phyloP scores from a whole-genome alignment of 306 rosid species.

The Trifolium subterraneum region DNA sequence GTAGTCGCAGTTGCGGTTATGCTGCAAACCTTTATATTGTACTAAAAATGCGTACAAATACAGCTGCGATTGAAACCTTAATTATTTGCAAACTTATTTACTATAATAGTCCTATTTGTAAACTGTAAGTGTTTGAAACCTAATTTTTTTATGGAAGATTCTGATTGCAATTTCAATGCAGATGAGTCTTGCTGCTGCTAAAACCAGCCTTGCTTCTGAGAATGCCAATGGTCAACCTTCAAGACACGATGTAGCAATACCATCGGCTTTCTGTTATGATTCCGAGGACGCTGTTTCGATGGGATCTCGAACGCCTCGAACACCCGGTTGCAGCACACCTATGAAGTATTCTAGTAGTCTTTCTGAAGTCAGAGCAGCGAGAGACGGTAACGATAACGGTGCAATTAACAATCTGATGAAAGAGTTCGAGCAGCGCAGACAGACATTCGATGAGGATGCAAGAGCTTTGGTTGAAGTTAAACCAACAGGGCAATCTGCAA shows the following conservation, averaged over 20 bases:
- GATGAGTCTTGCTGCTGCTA: conserved; percentile 89
- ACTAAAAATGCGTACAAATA: no score
- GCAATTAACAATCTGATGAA: conserved; percentile 55
- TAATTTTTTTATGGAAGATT: conserved; percentile 19
- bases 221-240: conserved; percentile 51
- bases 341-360: conserved; percentile 52
- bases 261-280: conserved; percentile 58
- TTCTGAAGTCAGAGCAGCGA: conserved; percentile 52
- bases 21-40: no score
- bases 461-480: conserved; percentile 62
- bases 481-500: conserved; percentile 55
- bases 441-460: conserved; percentile 70
- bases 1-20: no score
- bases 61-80: no score
- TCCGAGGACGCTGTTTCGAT: conserved; percentile 76
- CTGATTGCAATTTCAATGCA: conserved; percentile 56
- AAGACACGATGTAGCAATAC: conserved; percentile 49
- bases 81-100: no score
- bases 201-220: conserved; percentile 75
- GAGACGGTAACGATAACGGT: conserved; percentile 63
- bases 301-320: conserved; percentile 83
- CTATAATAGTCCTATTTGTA: no score
- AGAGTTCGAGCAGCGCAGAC: conserved; percentile 82
- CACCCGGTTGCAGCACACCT: conserved; percentile 80
- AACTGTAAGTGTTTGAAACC: no score